These are phyloP conservation scores for Knoxia roxburghii DNA, from an alignment of 257 asterid genomes.

Conservation along the genomic window DNA sequence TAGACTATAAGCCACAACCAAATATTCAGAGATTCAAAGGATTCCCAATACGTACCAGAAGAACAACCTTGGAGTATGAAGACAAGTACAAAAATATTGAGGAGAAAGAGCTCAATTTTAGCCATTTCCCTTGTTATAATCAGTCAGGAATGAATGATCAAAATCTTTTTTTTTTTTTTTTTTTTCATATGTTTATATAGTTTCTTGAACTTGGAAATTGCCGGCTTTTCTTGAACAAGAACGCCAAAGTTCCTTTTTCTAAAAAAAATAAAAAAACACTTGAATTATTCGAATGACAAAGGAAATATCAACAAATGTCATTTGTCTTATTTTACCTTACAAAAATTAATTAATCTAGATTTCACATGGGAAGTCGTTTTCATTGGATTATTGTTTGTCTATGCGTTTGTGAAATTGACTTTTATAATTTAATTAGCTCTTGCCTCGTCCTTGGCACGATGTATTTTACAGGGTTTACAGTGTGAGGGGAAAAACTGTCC, in stretches of 20 bases:
- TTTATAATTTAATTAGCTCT: no score
- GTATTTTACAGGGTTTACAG: no score
- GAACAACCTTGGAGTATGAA: slow-evolving; percentile 12
- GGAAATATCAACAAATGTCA: neutral
- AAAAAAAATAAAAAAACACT: no score
- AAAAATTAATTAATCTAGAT: neutral
- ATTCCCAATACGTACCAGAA: slow-evolving; percentile 24
- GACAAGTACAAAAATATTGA: slow-evolving; percentile 12
- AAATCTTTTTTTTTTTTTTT: neutral
- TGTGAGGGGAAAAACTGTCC: no score
- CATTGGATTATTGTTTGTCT: no score
- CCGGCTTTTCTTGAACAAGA: no score
- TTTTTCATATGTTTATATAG: neutral
- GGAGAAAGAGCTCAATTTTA: slow-evolving; percentile 8
- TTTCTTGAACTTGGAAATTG: neutral
- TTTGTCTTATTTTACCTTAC: neutral
- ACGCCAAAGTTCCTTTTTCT: no score
- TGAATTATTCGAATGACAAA: neutral
- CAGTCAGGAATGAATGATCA: neutral
- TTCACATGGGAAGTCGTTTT: no score
- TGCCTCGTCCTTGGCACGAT: no score
- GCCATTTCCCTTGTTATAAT: slow-evolving; percentile 6
- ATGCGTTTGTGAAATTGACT: no score
- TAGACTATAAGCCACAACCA: neutral
- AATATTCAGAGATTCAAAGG: neutral